Conservation (phyloP, 2,329 filamentous ascomycete genomes). For the Pseudomassariella vexata region DNA sequence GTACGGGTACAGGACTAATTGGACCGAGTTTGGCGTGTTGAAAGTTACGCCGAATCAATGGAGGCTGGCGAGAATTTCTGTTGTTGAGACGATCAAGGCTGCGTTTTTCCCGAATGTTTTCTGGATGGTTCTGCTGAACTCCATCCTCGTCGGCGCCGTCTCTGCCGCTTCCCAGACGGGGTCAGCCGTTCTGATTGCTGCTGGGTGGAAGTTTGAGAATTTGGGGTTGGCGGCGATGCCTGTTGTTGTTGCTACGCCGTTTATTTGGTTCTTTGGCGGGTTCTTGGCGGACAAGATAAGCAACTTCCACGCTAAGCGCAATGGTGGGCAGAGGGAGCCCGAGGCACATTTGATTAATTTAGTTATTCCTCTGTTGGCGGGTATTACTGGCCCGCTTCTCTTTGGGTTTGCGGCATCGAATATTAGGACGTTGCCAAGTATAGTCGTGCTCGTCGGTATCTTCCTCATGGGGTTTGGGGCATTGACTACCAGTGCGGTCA, state of each 20-base stretch:
- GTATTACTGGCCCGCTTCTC: slow-evolving; percentile 22
- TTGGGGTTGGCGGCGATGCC: slow-evolving; percentile 21
- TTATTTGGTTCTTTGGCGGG: slow-evolving; percentile 19
- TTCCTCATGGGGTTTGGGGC: slow-evolving; percentile 24
- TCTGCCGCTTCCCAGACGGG: slow-evolving; percentile 19
- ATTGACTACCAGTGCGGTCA: slow-evolving; percentile 19
- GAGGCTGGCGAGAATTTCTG: slow-evolving; percentile 14
- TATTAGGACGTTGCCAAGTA: neutral
- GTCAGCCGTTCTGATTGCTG: slow-evolving; percentile 18
- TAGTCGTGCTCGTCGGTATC: slow-evolving; percentile 17
- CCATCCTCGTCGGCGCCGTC: slow-evolving; percentile 20
- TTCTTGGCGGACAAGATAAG: slow-evolving; percentile 22
- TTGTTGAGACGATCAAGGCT: slow-evolving; percentile 24
- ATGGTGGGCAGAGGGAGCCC: slow-evolving; percentile 20
- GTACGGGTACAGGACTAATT: slow-evolving; percentile 19
- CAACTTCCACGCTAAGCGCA: slow-evolving; percentile 21
- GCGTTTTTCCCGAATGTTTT: slow-evolving; percentile 26
- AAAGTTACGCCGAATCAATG: slow-evolving; percentile 22
- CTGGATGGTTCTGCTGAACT: slow-evolving; percentile 25
- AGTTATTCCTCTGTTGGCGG: slow-evolving; percentile 21
- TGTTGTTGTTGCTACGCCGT: slow-evolving; percentile 11
- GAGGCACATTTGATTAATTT: slow-evolving; percentile 26
- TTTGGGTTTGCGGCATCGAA: slow-evolving; percentile 19
- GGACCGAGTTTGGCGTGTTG: slow-evolving; percentile 27
- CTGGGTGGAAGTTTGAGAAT: slow-evolving; percentile 23